Evolutionary conservation across 371 early-diverging fungal genomes (phyloP).

Genomic region (Thermomucor indicae-seudaticae): DNA sequence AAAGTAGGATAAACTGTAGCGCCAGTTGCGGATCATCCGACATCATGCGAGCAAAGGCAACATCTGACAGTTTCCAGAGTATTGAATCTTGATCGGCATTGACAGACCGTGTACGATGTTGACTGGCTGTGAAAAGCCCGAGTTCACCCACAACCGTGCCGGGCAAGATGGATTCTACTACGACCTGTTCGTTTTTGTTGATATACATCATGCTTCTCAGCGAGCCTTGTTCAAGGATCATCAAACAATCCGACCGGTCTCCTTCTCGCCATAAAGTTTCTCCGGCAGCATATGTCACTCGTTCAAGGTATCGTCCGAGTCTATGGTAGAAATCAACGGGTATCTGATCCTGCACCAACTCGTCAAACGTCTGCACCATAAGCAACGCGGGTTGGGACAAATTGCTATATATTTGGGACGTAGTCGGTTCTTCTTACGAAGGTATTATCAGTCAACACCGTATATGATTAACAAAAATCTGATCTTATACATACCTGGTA

Average conservation of each 20-base stretch:
- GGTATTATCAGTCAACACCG: neutral
- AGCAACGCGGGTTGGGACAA: conserved; percentile 53
- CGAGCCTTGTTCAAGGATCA: conserved; percentile 76
- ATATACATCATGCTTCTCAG: conserved; percentile 57
- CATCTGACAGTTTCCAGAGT: conserved; percentile 63
- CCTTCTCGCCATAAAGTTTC: conserved; percentile 66
- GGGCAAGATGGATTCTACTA: conserved; percentile 68
- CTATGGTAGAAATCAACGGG: conserved; percentile 53
- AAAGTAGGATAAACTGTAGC: conserved; percentile 50
- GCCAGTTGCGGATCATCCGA: conserved; percentile 42
- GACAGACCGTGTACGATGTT: conserved; percentile 54
- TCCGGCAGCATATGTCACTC: conserved; percentile 44
- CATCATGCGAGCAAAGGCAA: conserved; percentile 56
- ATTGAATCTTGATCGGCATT: conserved; percentile 60
- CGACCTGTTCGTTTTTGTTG: conserved; percentile 33
- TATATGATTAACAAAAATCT: neutral
- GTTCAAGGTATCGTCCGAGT: conserved; percentile 61
- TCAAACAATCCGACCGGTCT: conserved; percentile 58
- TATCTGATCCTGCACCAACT: conserved; percentile 27
- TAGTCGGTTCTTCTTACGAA: neutral
- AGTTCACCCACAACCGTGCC: conserved; percentile 81
- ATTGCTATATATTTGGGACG: conserved; percentile 10
- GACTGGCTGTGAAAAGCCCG: conserved; percentile 54
- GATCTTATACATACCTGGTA: conserved; percentile 24
- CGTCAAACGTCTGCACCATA: conserved; percentile 67